Conservation (phyloP, 2,329 filamentous ascomycete species). For the Pestalotiopsis sp. region DNA sequence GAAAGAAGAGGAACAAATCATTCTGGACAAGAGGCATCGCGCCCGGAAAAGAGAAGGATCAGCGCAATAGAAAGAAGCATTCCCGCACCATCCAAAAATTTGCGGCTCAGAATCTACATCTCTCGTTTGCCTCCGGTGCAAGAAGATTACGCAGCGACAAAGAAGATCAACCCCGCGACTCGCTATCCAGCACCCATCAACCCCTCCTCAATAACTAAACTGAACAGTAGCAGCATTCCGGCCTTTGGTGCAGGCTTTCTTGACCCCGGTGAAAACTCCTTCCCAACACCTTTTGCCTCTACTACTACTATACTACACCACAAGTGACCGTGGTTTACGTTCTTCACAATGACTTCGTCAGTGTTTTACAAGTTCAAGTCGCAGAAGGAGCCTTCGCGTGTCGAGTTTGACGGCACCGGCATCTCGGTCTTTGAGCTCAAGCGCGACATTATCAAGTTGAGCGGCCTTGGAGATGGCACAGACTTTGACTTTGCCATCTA, state of each 20-base stretch:
- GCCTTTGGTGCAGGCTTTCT: background rate
- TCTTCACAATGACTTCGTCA: constrained; percentile 81
- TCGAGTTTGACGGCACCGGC: constrained; percentile 96
- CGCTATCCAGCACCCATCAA: background rate
- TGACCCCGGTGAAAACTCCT: background rate
- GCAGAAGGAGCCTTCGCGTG: constrained; percentile 90
- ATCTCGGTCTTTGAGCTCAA: constrained; percentile 99
- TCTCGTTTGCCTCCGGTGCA: background rate
- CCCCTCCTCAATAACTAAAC: background rate
- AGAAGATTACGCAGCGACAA: constrained; percentile 1
- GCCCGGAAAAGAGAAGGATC: background rate
- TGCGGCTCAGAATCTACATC: constrained; percentile 5
- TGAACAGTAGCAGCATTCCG: constrained; percentile 1
- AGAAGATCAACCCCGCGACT: background rate
- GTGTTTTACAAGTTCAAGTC: constrained; percentile 99
- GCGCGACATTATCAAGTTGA: constrained; percentile 95
- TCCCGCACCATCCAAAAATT: constrained; percentile 6
- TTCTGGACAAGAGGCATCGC: background rate
- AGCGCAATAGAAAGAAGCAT: constrained; percentile 17
- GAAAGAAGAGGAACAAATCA: constrained; percentile 16
- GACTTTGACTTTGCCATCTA: constrained; percentile 97
- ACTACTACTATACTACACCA: background rate
- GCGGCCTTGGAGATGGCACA: constrained; percentile 89
- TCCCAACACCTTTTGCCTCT: background rate
- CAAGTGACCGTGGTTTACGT: constrained; percentile 16